Evolutionary conservation across 75 land plant species (phyloP).

Genomic region (Adiantum capillusveneris): DNA sequence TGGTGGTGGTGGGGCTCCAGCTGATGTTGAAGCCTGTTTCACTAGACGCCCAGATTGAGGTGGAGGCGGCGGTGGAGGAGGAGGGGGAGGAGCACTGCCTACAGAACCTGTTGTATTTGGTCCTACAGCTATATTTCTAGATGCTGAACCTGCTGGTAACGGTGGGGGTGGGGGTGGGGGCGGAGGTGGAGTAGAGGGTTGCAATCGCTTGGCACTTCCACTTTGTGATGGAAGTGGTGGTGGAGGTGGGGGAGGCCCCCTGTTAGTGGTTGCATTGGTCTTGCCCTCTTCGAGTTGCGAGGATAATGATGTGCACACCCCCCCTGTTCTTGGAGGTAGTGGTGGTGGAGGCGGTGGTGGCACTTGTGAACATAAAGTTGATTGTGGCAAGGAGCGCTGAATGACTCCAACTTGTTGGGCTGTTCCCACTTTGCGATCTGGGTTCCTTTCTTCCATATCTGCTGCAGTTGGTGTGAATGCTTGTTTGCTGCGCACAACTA

Average conservation of each 20-base stretch:
- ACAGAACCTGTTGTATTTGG: background rate
- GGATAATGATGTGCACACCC: no score
- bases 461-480: constrained; percentile 26
- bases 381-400: no score
- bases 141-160: constrained; percentile 13
- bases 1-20: constrained; percentile 22
- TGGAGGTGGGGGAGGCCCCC: constrained; percentile 16
- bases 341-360: no score
- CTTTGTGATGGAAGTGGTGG: no score
- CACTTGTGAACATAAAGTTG: no score
- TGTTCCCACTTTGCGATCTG: constrained; percentile 28
- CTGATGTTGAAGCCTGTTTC: background rate
- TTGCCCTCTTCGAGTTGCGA: no score
- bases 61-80: constrained; percentile 26
- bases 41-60: constrained; percentile 16
- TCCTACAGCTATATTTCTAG: background rate
- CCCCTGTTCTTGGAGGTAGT: no score
- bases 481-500: constrained; percentile 25
- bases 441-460: constrained; percentile 48
- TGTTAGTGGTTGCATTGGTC: background rate
- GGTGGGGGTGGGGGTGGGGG: constrained; percentile 17
- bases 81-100: constrained; percentile 14
- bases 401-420: background rate
- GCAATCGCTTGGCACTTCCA: no score
- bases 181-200: constrained; percentile 11